Evolutionary conservation across 164 flowering plant genomes (phyloP), one percentile per base, ranked within the genome.

Genomic region (Amborella trichopoda): DNA sequence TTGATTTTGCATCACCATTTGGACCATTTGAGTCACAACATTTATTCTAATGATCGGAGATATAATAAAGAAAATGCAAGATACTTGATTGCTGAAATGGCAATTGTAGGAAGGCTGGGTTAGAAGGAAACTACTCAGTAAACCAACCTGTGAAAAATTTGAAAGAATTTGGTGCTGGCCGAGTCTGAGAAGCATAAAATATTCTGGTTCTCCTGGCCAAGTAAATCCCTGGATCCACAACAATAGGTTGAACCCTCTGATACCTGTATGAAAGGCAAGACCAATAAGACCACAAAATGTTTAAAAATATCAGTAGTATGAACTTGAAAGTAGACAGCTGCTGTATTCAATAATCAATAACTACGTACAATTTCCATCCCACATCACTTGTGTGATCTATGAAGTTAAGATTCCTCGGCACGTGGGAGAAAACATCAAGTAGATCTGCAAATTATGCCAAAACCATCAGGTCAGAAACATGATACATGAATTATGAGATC

Each of bases 101-200:
- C n/a, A n/a, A n/a, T n/a, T n/a, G n/a, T n/a, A n/a, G n/a, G n/a
- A n/a, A n/a, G n/a, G n/a, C n/a, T n/a, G n/a, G n/a, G n/a, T n/a
- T n/a, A n/a, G 2, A 43, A 14, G 26, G 34, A 20, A 11, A 39
- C 37, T 5, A 26, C 28, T 14, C 8, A 21, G 28, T 54, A 54
- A 48, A 38, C 49, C 56, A 75, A 59, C 99, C 99, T 67, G 99
- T 87, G 66, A 91, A 91, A 57, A 91, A 53, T 62, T 67, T 82
- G 63, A 87, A 91, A 57, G 88, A 79, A 43, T 79, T 83, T 12
- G 99, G 99, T 5, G 76, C 73, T 26, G 81, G 79, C 46, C 96
- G 68, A 62, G 75, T 84, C 69, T 84, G 72, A 25, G 96, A 72
- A 27, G 96, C 99, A 10, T 67, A 74, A 60, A 91, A 91, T 37